Percentiles rank a stretch among this genome's conserved stretches.
These are phyloP conservation scores for Erythrophleum ivorense DNA, from an alignment of 331 rosid species.

Conservation along the genomic window DNA sequence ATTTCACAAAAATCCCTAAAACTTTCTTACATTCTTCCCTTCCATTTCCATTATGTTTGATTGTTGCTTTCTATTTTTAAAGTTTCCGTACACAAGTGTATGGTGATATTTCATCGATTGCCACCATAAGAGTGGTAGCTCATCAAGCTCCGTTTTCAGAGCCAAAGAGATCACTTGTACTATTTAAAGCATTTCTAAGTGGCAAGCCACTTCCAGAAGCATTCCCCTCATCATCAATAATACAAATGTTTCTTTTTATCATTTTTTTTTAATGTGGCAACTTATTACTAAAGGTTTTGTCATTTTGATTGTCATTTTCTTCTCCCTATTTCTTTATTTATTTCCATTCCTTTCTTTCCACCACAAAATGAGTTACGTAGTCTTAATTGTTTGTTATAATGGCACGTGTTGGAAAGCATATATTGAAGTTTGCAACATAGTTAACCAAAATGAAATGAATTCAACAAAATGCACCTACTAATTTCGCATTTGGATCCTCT, in stretches of 20 bases:
- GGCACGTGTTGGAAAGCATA: not conserved
- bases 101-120: constrained; percentile 58
- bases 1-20: not conserved
- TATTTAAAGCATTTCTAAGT: constrained; percentile 52
- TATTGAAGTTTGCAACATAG: too few relatives aligned
- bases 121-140: constrained; percentile 73
- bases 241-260: too few relatives aligned
- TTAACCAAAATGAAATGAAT: too few relatives aligned
- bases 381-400: too few relatives aligned
- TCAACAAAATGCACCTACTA: too few relatives aligned
- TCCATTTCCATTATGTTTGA: not conserved
- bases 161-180: constrained; percentile 62
- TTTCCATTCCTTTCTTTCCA: not conserved
- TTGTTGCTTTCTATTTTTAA: constrained; percentile 12
- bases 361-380: not conserved
- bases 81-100: constrained; percentile 79
- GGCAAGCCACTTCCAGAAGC: constrained; percentile 62
- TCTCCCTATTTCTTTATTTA: not conserved
- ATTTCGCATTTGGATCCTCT: too few relatives aligned
- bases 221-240: not conserved
- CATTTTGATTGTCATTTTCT: not conserved
- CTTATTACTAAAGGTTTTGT: too few relatives aligned
- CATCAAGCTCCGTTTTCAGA: constrained; percentile 71
- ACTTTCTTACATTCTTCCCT: not conserved
- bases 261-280: too few relatives aligned